phyloP scores from a whole-genome alignment of 495 filamentous ascomycete genomes.

The Daldinia grandis region DNA sequence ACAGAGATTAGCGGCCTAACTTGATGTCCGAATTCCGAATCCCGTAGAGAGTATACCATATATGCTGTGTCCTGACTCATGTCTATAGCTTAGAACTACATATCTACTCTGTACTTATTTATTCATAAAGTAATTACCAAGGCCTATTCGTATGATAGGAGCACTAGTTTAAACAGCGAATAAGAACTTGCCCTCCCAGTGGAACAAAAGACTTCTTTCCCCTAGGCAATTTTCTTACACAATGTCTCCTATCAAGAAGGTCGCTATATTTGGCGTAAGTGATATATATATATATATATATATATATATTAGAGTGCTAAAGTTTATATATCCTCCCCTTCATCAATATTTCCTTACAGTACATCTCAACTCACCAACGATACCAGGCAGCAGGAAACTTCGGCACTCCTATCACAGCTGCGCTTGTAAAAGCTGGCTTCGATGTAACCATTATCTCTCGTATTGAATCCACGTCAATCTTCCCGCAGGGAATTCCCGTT shows the following conservation, averaged over 20 bases:
- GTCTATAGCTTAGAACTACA: not conserved
- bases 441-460: slow-evolving; percentile 61
- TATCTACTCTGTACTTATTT: too few relatives aligned
- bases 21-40: not conserved
- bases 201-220: not conserved
- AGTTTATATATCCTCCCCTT: not conserved
- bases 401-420: slow-evolving; percentile 58
- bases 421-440: slow-evolving; percentile 55
- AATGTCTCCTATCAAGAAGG: slow-evolving; percentile 50
- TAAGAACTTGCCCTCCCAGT: not conserved
- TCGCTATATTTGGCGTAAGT: slow-evolving; percentile 55
- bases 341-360: not conserved
- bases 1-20: not conserved
- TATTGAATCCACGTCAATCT: slow-evolving; percentile 40
- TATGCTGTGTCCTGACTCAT: not conserved
- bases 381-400: slow-evolving; percentile 62
- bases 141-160: too few relatives aligned
- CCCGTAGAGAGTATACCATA: not conserved
- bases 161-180: not conserved
- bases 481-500: slow-evolving; percentile 46
- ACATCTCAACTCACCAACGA: not conserved
- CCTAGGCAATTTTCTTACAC: not conserved
- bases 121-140: too few relatives aligned
- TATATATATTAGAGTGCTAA: not conserved
- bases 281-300: too few relatives aligned